Percentiles rank a stretch among this genome's conserved stretches.
phyloP scores from a whole-genome alignment of 2,329 filamentous ascomycete species.

The Apiospora pterosperma region DNA sequence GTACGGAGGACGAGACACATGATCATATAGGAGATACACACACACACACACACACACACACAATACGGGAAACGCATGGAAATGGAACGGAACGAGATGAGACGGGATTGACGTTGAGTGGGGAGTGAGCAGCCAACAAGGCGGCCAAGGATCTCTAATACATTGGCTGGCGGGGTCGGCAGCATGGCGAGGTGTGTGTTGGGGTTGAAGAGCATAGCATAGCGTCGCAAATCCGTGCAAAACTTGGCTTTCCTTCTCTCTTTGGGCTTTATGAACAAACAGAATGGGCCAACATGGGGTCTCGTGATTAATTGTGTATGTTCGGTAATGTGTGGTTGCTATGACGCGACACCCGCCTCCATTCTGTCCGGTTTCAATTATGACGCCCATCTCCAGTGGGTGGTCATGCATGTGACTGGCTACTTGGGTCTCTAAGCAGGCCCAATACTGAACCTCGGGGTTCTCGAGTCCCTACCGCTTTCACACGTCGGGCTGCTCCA shows the following conservation, averaged over 20 bases:
- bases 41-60: neutral
- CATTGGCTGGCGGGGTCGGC: neutral
- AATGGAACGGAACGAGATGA: neutral
- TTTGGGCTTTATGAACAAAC: neutral
- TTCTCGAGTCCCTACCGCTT: too few relatives aligned
- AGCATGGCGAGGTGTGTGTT: neutral
- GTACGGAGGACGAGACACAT: neutral
- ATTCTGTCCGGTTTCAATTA: too few relatives aligned
- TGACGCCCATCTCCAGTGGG: too few relatives aligned
- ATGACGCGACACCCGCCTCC: too few relatives aligned
- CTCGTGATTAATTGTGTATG: too few relatives aligned
- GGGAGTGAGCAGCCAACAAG: neutral
- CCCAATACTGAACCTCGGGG: too few relatives aligned
- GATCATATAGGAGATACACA: conserved; percentile 2
- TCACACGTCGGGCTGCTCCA: too few relatives aligned
- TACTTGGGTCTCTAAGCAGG: too few relatives aligned
- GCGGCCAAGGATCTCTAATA: neutral
- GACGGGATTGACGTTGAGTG: neutral
- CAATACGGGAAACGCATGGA: neutral
- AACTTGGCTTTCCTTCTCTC: neutral
- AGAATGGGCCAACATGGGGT: too few relatives aligned
- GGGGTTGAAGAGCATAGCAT: neutral
- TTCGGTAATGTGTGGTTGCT: too few relatives aligned
- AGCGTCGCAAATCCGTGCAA: neutral
- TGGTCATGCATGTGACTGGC: too few relatives aligned